Evolutionary conservation across 352 stramenopile species (phyloP), one percentile per base, ranked within the genome.

Genomic region (Phytophthora nicotianae): DNA sequence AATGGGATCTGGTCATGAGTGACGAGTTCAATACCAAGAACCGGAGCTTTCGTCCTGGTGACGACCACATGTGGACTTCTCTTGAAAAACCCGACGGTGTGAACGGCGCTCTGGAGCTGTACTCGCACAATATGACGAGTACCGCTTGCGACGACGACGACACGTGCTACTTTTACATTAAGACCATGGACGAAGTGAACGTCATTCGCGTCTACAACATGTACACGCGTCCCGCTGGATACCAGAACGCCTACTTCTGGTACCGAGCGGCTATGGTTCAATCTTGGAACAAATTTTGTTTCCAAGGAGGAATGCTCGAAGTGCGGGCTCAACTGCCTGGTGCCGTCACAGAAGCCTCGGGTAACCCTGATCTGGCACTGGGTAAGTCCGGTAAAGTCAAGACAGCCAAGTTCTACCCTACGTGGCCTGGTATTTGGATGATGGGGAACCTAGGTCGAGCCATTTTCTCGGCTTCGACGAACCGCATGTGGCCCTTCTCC

Each of bases 401-500:
- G 5, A 56, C 41, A 68, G 75, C 37, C 88, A 74, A 27, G 21
- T 62, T 41, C 58, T 93, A 93, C 64, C 84, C 84, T 26, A 90
- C 81, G 32, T 99, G 96, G 96, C 96, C 96, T 0, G 96, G 95
- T 13, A 91, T 99, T 53, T 99, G 97, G 97, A 81, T 99, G 60
- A 71, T 99, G 47, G 97, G 97, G 5, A 98, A 98, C 82, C 72
- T 99, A 5, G 96, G 93, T 6, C 72, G 97, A 37, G 94, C 96
- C 0, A 98, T 97, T 11, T 99, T 98, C 67, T 96, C 95, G 35
- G 86, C 81, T 0, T 97, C 88, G 0, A 98, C 92, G 17, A 96
- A 97, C 58, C 93, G 95, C 52, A 93, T 98, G 64, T 99, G 97
- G 97, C 97, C 97, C 0, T 99, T 94, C 79, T 98, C 86, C 42